These are phyloP conservation scores for Lactarius quietus DNA, from an alignment of 768 basidiomycete genomes.

Conservation along the genomic window DNA sequence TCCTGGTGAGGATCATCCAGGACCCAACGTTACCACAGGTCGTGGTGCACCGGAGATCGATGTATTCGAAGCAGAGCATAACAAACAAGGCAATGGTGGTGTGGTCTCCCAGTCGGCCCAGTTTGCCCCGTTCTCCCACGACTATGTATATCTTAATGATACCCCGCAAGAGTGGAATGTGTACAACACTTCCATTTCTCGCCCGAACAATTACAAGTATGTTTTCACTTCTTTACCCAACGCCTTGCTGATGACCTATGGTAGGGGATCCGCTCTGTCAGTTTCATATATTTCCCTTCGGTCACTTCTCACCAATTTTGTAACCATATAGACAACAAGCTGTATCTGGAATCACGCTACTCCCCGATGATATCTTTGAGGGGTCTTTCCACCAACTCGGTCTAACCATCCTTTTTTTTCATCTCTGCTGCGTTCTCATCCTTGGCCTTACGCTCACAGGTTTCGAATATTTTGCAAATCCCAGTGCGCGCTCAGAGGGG, in stretches of 20 bases:
- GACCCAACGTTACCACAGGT: constrained; percentile 50
- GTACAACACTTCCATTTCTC: constrained; percentile 36
- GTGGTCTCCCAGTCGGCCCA: constrained; percentile 74
- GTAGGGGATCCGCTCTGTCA: constrained; percentile 50
- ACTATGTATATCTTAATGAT: constrained; percentile 40
- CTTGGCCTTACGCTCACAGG: constrained; percentile 35
- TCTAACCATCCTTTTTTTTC: constrained; percentile 23
- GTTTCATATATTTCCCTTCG: constrained; percentile 13
- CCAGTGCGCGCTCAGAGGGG: constrained; percentile 48
- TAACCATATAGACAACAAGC: constrained; percentile 42
- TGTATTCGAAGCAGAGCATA: constrained; percentile 70
- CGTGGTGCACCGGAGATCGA: constrained; percentile 83
- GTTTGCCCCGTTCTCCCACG: constrained; percentile 57
- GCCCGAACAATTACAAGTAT: constrained; percentile 37
- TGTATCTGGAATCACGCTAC: constrained; percentile 43
- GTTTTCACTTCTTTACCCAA: constrained; percentile 3
- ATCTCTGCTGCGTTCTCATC: not conserved
- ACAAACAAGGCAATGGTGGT: constrained; percentile 49
- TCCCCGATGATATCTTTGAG: constrained; percentile 55
- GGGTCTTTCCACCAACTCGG: constrained; percentile 52
- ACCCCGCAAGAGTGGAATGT: constrained; percentile 35
- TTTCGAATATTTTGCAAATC: constrained; percentile 74
- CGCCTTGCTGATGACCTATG: constrained; percentile 10
- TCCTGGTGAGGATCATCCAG: constrained; percentile 71
- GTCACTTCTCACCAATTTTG: constrained; percentile 2